Evolutionary conservation across 768 basidiomycete genomes (phyloP).

Genomic region (Hypholoma fasciculare): DNA sequence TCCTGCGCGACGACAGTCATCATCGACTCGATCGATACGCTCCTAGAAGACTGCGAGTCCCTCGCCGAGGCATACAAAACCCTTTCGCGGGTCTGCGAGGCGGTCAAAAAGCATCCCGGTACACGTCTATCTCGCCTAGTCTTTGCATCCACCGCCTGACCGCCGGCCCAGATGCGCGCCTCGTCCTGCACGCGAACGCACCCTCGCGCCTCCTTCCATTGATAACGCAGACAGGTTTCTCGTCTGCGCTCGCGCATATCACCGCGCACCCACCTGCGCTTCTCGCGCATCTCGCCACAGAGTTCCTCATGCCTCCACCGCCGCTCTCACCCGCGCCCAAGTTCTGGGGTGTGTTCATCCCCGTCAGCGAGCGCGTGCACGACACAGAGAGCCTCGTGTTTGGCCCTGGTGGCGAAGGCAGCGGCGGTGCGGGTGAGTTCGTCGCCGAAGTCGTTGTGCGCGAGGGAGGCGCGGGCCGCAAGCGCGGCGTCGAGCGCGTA

Average conservation of each 20-base stretch:
- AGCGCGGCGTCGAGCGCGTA: constrained; percentile 56
- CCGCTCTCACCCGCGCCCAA: constrained; percentile 60
- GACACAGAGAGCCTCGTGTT: constrained; percentile 65
- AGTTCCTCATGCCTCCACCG: constrained; percentile 74
- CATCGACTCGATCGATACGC: constrained; percentile 73
- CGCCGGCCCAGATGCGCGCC: constrained; percentile 35
- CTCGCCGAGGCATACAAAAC: constrained; percentile 51
- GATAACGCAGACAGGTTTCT: constrained; percentile 63
- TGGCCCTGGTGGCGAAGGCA: constrained; percentile 53
- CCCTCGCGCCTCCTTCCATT: constrained; percentile 51
- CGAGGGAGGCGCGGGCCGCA: constrained; percentile 39
- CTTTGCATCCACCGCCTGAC: neutral
- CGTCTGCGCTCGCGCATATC: constrained; percentile 61
- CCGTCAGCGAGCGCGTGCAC: constrained; percentile 58
- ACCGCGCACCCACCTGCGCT: constrained; percentile 72
- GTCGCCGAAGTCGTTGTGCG: constrained; percentile 64
- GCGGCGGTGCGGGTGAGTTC: constrained; percentile 45
- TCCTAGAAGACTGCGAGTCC: constrained; percentile 59
- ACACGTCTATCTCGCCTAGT: constrained; percentile 17
- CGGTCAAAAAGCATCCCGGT: constrained; percentile 54
- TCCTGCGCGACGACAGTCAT: constrained; percentile 57
- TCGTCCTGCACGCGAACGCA: constrained; percentile 57
- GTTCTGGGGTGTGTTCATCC: constrained; percentile 80
- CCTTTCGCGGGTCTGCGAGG: constrained; percentile 44
- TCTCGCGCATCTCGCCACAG: constrained; percentile 63